Conservation (phyloP, 257 asterid genomes). For the Solanum pinnatisectum region DNA sequence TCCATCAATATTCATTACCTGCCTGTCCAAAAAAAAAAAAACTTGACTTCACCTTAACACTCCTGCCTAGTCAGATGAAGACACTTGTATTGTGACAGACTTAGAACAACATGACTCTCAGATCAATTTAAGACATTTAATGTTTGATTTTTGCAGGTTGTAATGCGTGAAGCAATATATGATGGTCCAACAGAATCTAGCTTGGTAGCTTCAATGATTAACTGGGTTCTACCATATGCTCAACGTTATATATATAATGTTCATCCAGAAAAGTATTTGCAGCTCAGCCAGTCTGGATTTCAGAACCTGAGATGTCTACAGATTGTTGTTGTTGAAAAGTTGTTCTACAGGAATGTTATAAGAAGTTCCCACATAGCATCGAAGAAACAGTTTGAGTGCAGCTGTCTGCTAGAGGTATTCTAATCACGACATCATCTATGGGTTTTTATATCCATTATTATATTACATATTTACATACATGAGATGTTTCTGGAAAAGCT, state of each 20-base stretch:
- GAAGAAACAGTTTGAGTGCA: constrained; percentile 48
- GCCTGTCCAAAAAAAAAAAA: neutral
- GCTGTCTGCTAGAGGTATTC: constrained; percentile 78
- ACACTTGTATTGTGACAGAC: neutral
- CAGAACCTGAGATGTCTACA: constrained; percentile 38
- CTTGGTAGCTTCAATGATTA: constrained; percentile 47
- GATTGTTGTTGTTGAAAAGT: constrained; percentile 58
- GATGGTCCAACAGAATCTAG: constrained; percentile 46
- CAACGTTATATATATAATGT: constrained; percentile 62
- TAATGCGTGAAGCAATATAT: constrained; percentile 67
- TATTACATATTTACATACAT: neutral
- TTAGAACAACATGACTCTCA: neutral
- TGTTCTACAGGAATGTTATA: constrained; percentile 64
- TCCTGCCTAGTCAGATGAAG: neutral
- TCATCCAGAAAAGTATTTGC: constrained; percentile 47
- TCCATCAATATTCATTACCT: neutral
- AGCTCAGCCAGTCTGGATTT: constrained; percentile 53
- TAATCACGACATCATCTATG: neutral
- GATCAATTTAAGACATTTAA: neutral
- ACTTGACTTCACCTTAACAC: neutral
- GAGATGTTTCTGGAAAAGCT: neutral
- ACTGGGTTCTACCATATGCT: constrained; percentile 94
- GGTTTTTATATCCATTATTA: neutral
- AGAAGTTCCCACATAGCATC: constrained; percentile 38
- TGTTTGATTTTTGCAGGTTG: constrained; percentile 46